Evolutionary conservation across 2,329 filamentous ascomycete genomes (phyloP).

Genomic region (Pyrenochaeta sp.): DNA sequence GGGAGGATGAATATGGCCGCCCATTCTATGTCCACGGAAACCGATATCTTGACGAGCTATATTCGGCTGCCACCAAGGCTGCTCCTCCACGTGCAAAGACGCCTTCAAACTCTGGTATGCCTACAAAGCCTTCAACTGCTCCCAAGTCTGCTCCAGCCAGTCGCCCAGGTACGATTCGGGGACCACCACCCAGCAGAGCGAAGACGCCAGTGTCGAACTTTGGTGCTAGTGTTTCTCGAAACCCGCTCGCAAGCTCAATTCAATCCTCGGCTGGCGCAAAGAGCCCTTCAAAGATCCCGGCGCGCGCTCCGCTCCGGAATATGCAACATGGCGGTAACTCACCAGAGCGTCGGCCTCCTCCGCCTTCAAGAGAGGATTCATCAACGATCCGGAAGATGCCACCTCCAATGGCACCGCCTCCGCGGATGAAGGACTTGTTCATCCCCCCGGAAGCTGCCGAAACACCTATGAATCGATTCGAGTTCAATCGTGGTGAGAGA

Average conservation of each 20-base stretch:
- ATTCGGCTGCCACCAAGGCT: constrained; percentile 66
- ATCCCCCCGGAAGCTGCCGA: constrained; percentile 56
- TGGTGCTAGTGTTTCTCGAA: constrained; percentile 44
- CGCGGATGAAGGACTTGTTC: constrained; percentile 89
- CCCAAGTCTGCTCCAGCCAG: constrained; percentile 41
- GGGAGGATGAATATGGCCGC: constrained; percentile 93
- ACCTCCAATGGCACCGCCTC: constrained; percentile 68
- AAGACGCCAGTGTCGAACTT: constrained; percentile 53
- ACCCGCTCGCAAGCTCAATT: constrained; percentile 49
- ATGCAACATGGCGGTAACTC: constrained; percentile 79
- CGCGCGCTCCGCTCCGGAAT: constrained; percentile 72
- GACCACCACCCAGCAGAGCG: constrained; percentile 50
- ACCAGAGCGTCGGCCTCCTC: constrained; percentile 68
- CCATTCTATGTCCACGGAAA: constrained; percentile 94
- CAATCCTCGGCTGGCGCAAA: constrained; percentile 42
- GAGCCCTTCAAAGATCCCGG: constrained; percentile 74
- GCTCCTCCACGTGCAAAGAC: constrained; percentile 77
- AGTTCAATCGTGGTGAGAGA: constrained; percentile 53
- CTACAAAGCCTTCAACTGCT: constrained; percentile 33
- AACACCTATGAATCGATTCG: constrained; percentile 55
- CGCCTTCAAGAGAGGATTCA: constrained; percentile 38
- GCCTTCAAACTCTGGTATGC: constrained; percentile 61
- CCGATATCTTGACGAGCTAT: constrained; percentile 86
- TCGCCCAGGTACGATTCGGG: constrained; percentile 51
- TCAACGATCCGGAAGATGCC: constrained; percentile 50